Evolutionary conservation across 2,329 filamentous ascomycete genomes (phyloP), one percentile per base, ranked within the genome.

Genomic region (Aspergillus pseudonomiae): DNA sequence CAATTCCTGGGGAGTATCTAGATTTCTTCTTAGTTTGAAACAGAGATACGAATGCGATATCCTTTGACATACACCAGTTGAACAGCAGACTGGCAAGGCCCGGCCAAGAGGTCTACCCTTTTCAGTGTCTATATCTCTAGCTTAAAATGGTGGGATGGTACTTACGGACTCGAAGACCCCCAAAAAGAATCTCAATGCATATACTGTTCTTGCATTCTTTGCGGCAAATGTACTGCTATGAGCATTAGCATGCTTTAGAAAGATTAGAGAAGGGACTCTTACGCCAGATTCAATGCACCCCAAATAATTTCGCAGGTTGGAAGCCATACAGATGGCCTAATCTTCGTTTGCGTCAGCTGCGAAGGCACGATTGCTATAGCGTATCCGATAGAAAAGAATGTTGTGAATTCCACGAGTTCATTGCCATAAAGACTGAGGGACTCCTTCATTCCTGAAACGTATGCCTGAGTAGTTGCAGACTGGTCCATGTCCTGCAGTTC

Each of bases 331-430:
- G 66, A 67, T 16, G 66, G 66, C 34, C 67, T 63, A n/a, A 69
- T 62, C 39, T 63, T 63, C 43, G 67, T 67, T 39, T 65, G 61
- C n/a, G 64, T 64, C 48, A 66, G 28, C 46, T 69, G 64, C 12
- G 67, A 68, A 50, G 66, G 66, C 39, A 67, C 63, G 11, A 78
- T 75, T 39, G 77, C 77, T n/a, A 79, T 60, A 9, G 78, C 75
- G 62, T 78, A 78, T 14, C 75, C 74, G 10, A 74, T 74, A n/a
- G 75, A 80, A 71, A 79, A 82, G 61, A 75, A 77, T 4, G 79
- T 73, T 46, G 80, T 80, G 57, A 81, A 76, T 39, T 79, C 75
- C 63, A 79, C 78, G 6, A 80, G 72, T 58, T 81, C 71, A 61
- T 80, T 80, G 11, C 77, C 78, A 32, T 78, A 71, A 46, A 80